Evolutionary conservation across 2,329 filamentous ascomycete species (phyloP).

Genomic region (Paecilomyces dactylethromorphus): DNA sequence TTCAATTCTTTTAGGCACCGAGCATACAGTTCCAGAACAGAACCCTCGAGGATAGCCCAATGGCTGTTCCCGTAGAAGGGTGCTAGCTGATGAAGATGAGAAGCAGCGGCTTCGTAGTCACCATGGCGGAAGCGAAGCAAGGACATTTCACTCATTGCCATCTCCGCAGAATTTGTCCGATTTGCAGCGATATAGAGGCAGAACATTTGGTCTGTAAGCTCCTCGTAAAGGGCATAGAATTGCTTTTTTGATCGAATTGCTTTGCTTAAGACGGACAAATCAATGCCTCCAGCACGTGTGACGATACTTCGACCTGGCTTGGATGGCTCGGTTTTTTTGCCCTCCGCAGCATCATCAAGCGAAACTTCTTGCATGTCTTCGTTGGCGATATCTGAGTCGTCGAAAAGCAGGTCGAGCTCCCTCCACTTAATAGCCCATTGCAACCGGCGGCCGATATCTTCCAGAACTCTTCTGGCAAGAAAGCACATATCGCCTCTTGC

Average conservation of each 20-base stretch:
- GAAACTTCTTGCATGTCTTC: conserved; percentile 29
- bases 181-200: conserved; percentile 76
- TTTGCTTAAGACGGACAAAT: conserved; percentile 52
- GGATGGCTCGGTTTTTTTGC: conserved; percentile 9
- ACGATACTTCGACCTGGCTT: conserved; percentile 6
- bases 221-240: conserved; percentile 64
- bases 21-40: conserved; percentile 80
- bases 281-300: conserved; percentile 41
- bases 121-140: conserved; percentile 71
- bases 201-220: conserved; percentile 75
- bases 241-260: conserved; percentile 57
- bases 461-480: conserved; percentile 71
- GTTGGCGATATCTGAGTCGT: conserved; percentile 21
- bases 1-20: conserved; percentile 72
- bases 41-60: conserved; percentile 74
- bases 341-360: conserved; percentile 18
- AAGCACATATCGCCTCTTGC: conserved; percentile 75
- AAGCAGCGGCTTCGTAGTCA: conserved; percentile 67
- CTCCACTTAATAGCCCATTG: conserved; percentile 76
- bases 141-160: conserved; percentile 76
- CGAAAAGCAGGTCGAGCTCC: conserved; percentile 42
- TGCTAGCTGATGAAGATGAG: conserved; percentile 71
- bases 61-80: conserved; percentile 70
- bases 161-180: conserved; percentile 69
- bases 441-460: conserved; percentile 62